Evolutionary conservation across 1,284 basidiomycete genomes (phyloP).

Genomic region (Garcileccinum viscosum): DNA sequence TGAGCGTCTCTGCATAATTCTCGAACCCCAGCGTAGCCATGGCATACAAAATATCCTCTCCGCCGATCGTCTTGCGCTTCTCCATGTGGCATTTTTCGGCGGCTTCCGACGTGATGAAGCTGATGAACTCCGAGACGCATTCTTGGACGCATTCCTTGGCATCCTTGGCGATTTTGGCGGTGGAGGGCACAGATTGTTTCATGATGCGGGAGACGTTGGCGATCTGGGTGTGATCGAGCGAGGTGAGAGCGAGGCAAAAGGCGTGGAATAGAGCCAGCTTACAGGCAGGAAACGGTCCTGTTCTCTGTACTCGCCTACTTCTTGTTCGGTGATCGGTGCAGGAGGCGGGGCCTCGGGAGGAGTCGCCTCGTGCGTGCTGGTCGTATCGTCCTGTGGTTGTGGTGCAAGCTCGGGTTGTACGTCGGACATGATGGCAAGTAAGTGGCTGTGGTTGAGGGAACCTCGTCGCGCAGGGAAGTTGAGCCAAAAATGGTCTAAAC

Average conservation of each 20-base stretch:
- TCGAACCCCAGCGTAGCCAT: constrained; percentile 92
- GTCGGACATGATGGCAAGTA: constrained; percentile 51
- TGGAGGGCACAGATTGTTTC: constrained; percentile 87
- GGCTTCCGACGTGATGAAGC: constrained; percentile 91
- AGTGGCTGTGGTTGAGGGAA: neutral
- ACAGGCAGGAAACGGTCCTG: constrained; percentile 92
- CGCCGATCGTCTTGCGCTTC: constrained; percentile 88
- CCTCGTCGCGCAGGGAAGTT: neutral
- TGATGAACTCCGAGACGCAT: constrained; percentile 95
- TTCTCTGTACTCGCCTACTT: constrained; percentile 90
- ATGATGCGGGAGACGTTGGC: constrained; percentile 96
- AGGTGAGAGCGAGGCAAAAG: neutral
- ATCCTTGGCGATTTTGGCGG: constrained; percentile 97
- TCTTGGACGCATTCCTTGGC: constrained; percentile 97
- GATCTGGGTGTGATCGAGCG: constrained; percentile 60
- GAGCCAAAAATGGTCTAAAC: constrained; percentile 5
- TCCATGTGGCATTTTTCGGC: constrained; percentile 88
- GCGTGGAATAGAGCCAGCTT: constrained; percentile 4
- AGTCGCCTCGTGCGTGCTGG: constrained; percentile 42
- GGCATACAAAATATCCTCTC: constrained; percentile 89
- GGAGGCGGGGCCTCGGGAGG: constrained; percentile 59
- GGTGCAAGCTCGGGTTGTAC: constrained; percentile 63
- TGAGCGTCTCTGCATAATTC: constrained; percentile 90
- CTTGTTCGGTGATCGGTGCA: constrained; percentile 84
- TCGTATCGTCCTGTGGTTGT: constrained; percentile 52